Percentiles rank a stretch among this genome's conserved stretches.
phyloP scores from a whole-genome alignment of 768 basidiomycete genomes.

The Amanita exitialis region DNA sequence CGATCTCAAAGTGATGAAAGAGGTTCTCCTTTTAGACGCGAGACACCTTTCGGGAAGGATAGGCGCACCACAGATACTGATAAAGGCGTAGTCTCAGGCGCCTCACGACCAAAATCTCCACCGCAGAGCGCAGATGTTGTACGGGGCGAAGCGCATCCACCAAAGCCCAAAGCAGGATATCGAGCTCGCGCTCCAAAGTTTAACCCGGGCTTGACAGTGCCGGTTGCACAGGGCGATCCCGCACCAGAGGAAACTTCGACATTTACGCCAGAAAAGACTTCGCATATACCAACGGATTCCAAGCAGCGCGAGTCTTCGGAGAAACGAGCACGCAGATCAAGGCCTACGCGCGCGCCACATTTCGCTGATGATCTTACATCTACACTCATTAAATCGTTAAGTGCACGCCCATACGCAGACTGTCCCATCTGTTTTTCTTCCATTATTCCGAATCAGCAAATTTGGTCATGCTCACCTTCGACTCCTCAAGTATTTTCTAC shows the following conservation, averaged over 20 bases:
- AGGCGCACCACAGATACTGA: background rate
- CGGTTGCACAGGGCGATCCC: background rate
- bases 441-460: constrained; percentile 69
- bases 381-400: constrained; percentile 53
- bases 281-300: background rate
- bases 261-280: background rate
- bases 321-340: background rate
- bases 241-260: background rate
- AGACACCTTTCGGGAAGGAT: background rate
- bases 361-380: constrained; percentile 63
- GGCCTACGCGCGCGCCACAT: background rate
- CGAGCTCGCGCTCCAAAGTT: background rate
- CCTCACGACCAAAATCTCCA: background rate
- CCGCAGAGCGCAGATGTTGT: background rate
- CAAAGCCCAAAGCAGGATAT: background rate
- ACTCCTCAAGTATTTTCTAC: constrained; percentile 28
- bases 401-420: constrained; percentile 64
- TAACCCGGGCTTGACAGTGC: background rate
- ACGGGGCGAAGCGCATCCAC: background rate
- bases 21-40: background rate
- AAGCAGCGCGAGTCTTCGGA: background rate
- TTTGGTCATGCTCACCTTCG: constrained; percentile 80
- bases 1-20: background rate
- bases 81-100: background rate
- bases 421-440: constrained; percentile 79